Percentiles rank a stretch among this genome's conserved stretches.
phyloP scores from a whole-genome alignment of 805 yeast genomes.

The Yamadazyma akitaensis region DNA sequence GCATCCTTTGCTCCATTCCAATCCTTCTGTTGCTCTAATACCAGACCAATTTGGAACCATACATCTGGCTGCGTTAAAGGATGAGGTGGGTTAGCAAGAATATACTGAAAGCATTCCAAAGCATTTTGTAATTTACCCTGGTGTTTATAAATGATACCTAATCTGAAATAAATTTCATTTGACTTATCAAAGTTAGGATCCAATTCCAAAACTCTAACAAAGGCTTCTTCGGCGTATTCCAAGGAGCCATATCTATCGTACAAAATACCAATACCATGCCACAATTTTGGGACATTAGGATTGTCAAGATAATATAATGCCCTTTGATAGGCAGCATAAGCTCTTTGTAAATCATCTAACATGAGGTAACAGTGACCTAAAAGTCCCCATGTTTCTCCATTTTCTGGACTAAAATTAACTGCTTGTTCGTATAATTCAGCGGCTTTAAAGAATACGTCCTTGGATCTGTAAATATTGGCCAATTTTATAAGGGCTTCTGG shows the following conservation, averaged over 20 bases:
- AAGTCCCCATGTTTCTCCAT: constrained; percentile 97
- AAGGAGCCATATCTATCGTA: constrained; percentile 95
- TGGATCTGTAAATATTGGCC: constrained; percentile 83
- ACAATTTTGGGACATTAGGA: constrained; percentile 91
- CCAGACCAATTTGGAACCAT: constrained; percentile 98
- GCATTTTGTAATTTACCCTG: constrained; percentile 85
- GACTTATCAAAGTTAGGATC: constrained; percentile 97
- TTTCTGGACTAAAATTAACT: constrained; percentile 72
- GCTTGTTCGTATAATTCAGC: constrained; percentile 92
- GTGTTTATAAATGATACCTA: constrained; percentile 95
- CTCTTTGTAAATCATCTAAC: constrained; percentile 94
- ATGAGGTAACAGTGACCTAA: constrained; percentile 94
- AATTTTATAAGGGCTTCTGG: constrained; percentile 80
- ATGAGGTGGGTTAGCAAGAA: constrained; percentile 85
- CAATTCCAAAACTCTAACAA: constrained; percentile 90
- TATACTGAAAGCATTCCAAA: constrained; percentile 91
- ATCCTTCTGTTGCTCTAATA: constrained; percentile 89
- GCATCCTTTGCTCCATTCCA: constrained; percentile 92
- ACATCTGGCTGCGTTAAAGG: constrained; percentile 96
- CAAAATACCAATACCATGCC: constrained; percentile 98
- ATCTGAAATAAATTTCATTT: constrained; percentile 90
- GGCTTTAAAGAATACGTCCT: constrained; percentile 90
- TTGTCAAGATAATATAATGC: constrained; percentile 88
- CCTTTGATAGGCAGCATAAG: constrained; percentile 95
- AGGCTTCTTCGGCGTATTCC: constrained; percentile 98